phyloP scores from a whole-genome alignment of 2,329 filamentous ascomycete genomes.

The Herpotrichia juniperi region DNA sequence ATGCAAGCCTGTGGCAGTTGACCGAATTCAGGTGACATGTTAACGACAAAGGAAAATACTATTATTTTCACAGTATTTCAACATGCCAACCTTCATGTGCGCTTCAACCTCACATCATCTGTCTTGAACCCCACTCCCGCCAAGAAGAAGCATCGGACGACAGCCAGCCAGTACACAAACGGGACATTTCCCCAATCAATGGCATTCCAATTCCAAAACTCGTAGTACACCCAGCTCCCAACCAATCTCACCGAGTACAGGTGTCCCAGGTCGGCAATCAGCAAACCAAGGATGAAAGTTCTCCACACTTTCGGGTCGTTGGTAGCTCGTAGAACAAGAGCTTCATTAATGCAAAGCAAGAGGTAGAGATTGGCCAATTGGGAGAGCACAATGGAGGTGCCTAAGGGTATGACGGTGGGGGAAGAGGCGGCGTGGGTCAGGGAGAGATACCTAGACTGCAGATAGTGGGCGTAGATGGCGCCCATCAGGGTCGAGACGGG shows the following conservation, averaged over 20 bases:
- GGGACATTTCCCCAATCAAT: constrained; percentile 73
- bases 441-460: constrained; percentile 63
- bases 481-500: constrained; percentile 61
- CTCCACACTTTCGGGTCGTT: constrained; percentile 73
- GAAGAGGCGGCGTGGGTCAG: constrained; percentile 65
- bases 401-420: constrained; percentile 57
- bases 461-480: constrained; percentile 59
- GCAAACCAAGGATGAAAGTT: constrained; percentile 68
- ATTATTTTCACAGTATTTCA: no score
- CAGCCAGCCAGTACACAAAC: constrained; percentile 71
- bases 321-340: constrained; percentile 73
- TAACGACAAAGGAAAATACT: no score
- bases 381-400: constrained; percentile 70
- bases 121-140: constrained; percentile 29
- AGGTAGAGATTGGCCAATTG: constrained; percentile 82
- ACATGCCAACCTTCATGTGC: constrained; percentile 5
- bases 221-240: constrained; percentile 69
- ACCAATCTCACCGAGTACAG: constrained; percentile 68
- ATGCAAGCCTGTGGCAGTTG: no score
- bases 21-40: no score
- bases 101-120: constrained; percentile 3
- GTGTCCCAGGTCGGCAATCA: constrained; percentile 79
- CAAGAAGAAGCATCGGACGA: constrained; percentile 32
- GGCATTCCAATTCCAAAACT: constrained; percentile 66
- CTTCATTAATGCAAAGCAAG: constrained; percentile 78